phyloP scores from a whole-genome alignment of 257 asterid species.

The Nicotiana tabacum region DNA sequence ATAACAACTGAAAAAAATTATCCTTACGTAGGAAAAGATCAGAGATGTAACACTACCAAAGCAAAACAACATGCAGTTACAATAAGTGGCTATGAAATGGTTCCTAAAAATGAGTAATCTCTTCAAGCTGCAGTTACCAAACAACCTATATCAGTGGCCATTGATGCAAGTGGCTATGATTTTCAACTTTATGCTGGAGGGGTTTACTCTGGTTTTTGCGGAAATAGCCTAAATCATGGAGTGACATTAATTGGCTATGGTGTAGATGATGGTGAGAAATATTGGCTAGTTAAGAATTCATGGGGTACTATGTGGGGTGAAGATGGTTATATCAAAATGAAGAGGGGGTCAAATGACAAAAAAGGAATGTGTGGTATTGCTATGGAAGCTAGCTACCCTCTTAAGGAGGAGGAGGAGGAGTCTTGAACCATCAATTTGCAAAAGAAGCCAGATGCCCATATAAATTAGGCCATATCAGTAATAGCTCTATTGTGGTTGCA shows the following conservation, averaged over 20 bases:
- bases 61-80: conserved; percentile 25
- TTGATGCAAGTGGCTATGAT: conserved; percentile 37
- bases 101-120: conserved; percentile 39
- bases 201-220: conserved; percentile 41
- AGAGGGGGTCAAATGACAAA: conserved; percentile 22
- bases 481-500: neutral
- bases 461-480: neutral
- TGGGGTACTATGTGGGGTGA: conserved; percentile 69
- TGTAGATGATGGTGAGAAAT: conserved; percentile 27
- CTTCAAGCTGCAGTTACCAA: conserved; percentile 44
- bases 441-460: neutral
- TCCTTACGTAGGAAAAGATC: conserved; percentile 40
- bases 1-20: conserved; percentile 37
- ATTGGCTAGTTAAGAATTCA: conserved; percentile 71
- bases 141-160: conserved; percentile 65
- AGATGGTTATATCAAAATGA: conserved; percentile 45
- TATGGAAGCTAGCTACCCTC: conserved; percentile 48
- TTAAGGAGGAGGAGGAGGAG: conserved; percentile 7
- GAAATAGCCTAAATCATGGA: conserved; percentile 41
- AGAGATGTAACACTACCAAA: conserved; percentile 23
- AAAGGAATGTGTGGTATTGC: conserved; percentile 53
- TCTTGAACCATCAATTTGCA: neutral
- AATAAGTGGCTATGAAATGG: conserved; percentile 33
- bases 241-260: conserved; percentile 57
- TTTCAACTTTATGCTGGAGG: conserved; percentile 54